phyloP scores from a whole-genome alignment of 176 grass and related monocot species.

The Avena eriantha region DNA sequence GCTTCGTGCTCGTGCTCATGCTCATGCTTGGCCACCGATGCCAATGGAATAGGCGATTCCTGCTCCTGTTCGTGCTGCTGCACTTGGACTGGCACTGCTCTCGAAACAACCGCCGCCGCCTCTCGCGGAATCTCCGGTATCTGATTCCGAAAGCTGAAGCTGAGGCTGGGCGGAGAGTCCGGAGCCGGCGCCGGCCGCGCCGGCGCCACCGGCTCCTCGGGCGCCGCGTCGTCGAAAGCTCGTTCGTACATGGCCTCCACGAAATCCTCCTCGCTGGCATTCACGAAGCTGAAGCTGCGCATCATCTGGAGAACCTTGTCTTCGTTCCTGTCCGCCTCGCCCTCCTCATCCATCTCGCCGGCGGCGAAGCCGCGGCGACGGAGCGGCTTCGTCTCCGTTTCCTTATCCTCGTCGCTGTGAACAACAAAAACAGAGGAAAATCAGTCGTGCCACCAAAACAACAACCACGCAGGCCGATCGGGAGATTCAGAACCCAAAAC shows the following conservation, averaged over 20 bases:
- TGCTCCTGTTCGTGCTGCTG: neutral
- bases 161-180: constrained; percentile 37
- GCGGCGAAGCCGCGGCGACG: neutral
- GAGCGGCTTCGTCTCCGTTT: constrained; percentile 1
- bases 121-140: constrained; percentile 14
- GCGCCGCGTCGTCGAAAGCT: neutral
- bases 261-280: constrained; percentile 43
- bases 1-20: neutral
- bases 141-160: constrained; percentile 82
- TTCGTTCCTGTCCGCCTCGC: neutral
- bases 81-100: neutral
- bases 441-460: neutral
- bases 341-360: neutral
- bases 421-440: neutral
- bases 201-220: neutral
- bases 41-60: neutral
- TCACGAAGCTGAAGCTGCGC: constrained; percentile 62
- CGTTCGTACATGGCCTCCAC: constrained; percentile 3
- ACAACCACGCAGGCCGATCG: neutral
- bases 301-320: constrained; percentile 59
- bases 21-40: neutral
- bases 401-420: constrained; percentile 18
- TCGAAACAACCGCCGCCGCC: neutral
- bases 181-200: neutral
- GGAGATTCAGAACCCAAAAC: neutral